Evolutionary conservation across 345 rosid genomes (phyloP), one percentile per base, ranked within the genome.

Genomic region (Eucalyptus viminalis): DNA sequence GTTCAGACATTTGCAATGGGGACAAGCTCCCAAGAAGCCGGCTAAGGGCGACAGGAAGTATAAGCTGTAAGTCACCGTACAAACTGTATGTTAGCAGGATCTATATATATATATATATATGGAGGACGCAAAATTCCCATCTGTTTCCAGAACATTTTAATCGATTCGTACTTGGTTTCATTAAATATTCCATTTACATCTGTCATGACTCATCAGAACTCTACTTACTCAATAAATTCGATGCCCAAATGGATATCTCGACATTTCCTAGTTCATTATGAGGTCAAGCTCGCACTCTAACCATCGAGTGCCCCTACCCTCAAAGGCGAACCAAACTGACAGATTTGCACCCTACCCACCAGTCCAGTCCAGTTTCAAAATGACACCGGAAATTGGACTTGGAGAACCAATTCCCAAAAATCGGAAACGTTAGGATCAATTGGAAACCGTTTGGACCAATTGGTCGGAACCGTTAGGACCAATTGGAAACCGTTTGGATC

Each of bases 381-480:
- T 53, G 56, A 8, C 9, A 53, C 10, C 10, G 5, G 58, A 8
- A 53, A 53, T 53, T 1, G 10, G 10, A 19, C 2, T 4, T 1
- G 10, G 24, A 53, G 5, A 53, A 21, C 58, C 25, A 21, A 2
- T 21, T 53, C 1, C 2, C 2, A 21, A 53, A 19, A 53, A 53
- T 53, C 0, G 1, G 4, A 53, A 53, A 2, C 0, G 8, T 51
- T 17, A 0, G 9, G 22, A 51, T 22, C 56, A 51, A 51, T 34
- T 34, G 34, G 3, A 34, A 34, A 34, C 34, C 34, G 34, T 34
- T 34, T 34, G 34, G 34, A 34, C 34, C 34, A 34, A 34, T 34
- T 12, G 14, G 2, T 51, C 2, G n/a, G n/a, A n/a, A n/a, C 4
- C 0, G 8, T 53, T 17, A 0, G 10, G 24, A 53, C 56, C 24